These are phyloP conservation scores for Calonectria henricotiae DNA, from an alignment of 2,329 filamentous ascomycete genomes.

Conservation along the genomic window DNA sequence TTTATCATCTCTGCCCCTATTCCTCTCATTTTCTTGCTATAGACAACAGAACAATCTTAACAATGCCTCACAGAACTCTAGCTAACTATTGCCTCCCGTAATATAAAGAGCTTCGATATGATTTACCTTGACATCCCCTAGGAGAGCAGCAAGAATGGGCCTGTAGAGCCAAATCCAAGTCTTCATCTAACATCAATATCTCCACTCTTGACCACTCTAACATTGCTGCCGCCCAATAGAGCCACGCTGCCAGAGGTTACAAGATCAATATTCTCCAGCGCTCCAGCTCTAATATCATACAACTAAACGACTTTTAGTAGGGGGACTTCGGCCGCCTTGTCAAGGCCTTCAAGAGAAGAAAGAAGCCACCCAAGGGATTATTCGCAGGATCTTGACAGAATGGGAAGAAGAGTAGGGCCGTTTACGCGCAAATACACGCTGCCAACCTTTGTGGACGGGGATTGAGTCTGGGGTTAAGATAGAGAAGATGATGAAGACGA, in stretches of 20 bases:
- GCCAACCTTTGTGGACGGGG: too few relatives aligned
- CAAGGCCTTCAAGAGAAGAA: conserved; percentile 87
- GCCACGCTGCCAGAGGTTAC: conserved; percentile 90
- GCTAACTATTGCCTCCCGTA: conserved; percentile 37
- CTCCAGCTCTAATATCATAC: conserved; percentile 83
- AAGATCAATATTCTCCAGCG: conserved; percentile 94
- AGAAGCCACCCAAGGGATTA: too few relatives aligned
- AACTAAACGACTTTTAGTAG: conserved; percentile 94
- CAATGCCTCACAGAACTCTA: conserved; percentile 32
- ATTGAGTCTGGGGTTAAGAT: too few relatives aligned
- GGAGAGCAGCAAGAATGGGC: conserved; percentile 92
- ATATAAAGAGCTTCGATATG: conserved; percentile 93
- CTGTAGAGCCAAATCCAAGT: conserved; percentile 94
- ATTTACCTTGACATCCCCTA: conserved; percentile 97
- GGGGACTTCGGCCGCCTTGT: conserved; percentile 93
- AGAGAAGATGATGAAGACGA: too few relatives aligned
- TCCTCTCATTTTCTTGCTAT: conserved; percentile 7
- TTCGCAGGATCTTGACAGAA: too few relatives aligned
- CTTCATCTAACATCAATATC: conserved; percentile 87
- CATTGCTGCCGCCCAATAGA: conserved; percentile 93
- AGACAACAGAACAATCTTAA: not conserved
- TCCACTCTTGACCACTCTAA: conserved; percentile 93
- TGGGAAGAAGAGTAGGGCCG: too few relatives aligned
- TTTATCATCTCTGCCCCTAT: not conserved
- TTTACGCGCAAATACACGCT: too few relatives aligned